A percentile compares a stretch with the other conserved stretches of the same genome.
Evolutionary conservation across 2,329 filamentous ascomycete genomes (phyloP).

Genomic region (Fusarium heterosporum): DNA sequence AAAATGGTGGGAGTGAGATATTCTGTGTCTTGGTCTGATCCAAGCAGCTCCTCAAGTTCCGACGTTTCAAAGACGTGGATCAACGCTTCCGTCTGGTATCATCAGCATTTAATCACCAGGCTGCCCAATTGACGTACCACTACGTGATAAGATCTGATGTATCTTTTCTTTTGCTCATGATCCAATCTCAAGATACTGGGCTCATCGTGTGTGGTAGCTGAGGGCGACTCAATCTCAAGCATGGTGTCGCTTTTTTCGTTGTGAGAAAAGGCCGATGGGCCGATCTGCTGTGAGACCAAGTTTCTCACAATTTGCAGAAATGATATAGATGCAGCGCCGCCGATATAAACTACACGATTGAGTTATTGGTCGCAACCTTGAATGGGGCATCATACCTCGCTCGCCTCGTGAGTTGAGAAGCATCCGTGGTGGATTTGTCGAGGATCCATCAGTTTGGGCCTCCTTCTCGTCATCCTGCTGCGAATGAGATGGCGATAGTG

Average conservation of each 20-base stretch:
- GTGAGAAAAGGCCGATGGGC: constrained; percentile 45
- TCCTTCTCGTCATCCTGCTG: constrained; percentile 43
- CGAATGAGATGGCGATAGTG: constrained; percentile 49
- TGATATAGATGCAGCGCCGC: constrained; percentile 64
- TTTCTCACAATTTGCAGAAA: constrained; percentile 60
- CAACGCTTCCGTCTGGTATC: constrained; percentile 50
- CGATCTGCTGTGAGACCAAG: constrained; percentile 44
- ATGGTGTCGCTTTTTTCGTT: constrained; percentile 47
- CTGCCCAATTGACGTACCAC: constrained; percentile 18
- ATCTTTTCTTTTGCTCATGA: constrained; percentile 12
- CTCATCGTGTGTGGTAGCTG: constrained; percentile 9
- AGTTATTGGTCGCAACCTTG: not conserved
- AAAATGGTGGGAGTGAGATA: not conserved
- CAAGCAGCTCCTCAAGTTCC: constrained; percentile 46
- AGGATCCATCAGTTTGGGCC: constrained; percentile 28
- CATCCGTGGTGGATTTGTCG: constrained; percentile 54
- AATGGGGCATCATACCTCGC: constrained; percentile 53
- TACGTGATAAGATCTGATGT: constrained; percentile 28
- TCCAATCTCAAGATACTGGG: not conserved
- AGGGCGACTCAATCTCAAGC: constrained; percentile 44
- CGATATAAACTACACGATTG: constrained; percentile 57
- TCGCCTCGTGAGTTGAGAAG: constrained; percentile 65
- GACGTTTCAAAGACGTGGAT: constrained; percentile 49
- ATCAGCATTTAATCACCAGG: fast-evolving
- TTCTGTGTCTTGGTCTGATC: not conserved